Conservation (phyloP, 139 green algal genomes). For the Desmodesmus armatus region DNA sequence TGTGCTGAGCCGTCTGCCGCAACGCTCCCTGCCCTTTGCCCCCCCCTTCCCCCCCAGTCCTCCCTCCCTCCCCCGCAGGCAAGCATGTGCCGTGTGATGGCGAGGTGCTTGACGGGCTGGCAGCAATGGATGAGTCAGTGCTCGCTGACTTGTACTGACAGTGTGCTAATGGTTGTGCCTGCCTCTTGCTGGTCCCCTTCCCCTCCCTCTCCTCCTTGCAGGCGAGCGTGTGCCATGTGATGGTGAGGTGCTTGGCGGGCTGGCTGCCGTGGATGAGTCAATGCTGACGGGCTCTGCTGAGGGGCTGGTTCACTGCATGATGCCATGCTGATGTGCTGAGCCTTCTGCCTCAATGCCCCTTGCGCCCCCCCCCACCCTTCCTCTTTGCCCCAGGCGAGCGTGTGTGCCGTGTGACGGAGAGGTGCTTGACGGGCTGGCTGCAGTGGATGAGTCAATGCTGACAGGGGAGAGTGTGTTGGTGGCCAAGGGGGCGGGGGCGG, state of each 20-base stretch:
- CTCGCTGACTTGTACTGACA: constrained; percentile 67
- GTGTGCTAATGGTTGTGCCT: too few relatives aligned
- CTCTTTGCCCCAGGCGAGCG: constrained; percentile 70
- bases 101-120: constrained; percentile 71
- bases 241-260: constrained; percentile 80
- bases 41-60: too few relatives aligned
- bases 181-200: neutral
- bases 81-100: constrained; percentile 93
- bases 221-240: constrained; percentile 92
- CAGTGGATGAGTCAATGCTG: constrained; percentile 92
- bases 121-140: constrained; percentile 84
- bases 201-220: constrained; percentile 25
- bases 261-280: constrained; percentile 84
- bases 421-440: constrained; percentile 73
- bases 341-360: too few relatives aligned
- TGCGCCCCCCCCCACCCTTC: too few relatives aligned
- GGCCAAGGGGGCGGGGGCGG: constrained; percentile 58
- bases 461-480: constrained; percentile 75
- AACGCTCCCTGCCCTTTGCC: neutral
- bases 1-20: neutral
- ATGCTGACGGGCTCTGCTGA: constrained; percentile 81
- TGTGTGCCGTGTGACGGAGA: constrained; percentile 92
- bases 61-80: too few relatives aligned
- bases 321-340: too few relatives aligned
- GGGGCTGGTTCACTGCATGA: constrained; percentile 67